Evolutionary conservation across 208 protist genomes (phyloP), one percentile per base, ranked within the genome.

Genomic region (Tetramitus jugosus): DNA sequence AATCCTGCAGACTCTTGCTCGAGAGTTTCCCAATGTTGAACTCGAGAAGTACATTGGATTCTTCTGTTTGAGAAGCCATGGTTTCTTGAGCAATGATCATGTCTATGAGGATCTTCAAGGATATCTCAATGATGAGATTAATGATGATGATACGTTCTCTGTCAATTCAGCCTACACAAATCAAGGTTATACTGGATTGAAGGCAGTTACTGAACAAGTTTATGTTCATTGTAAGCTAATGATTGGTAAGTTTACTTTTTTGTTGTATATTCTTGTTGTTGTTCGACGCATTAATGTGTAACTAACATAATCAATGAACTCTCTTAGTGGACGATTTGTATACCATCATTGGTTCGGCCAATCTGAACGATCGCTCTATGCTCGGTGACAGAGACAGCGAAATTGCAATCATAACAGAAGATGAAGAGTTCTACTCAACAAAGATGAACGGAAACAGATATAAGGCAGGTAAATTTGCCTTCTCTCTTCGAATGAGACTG

Each of bases 161-260:
- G 8, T n/a, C 2, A 33, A 33, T 35, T 7, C 14, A 39, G n/a
- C 17, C 14, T 39, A 8, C 14, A 67, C 29, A 17, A 7, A 7
- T 33, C n/a, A n/a, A n/a, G n/a, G n/a, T n/a, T n/a, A n/a, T n/a
- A 67, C 61, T 67, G 61, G 61, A 35, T 42, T 42, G 64, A 72
- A 29, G 35, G 17, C 49, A 33, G 42, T 79, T 7, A 71, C 35
- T n/a, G 68, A 77, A 35, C 75, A 40, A 29, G 71, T 82, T 17
- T 82, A 82, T 61, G 79, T 82, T 49, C 79, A 82, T 43, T 53
- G 13, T 20, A 82, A 82, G 23, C 31, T 74, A 39, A 62, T 82
- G 45, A 79, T 82, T 52, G 26, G n/a, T n/a, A n/a, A n/a, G n/a
- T n/a, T n/a, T n/a, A n/a, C n/a, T n/a, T n/a, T n/a, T n/a, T n/a